These are phyloP conservation scores for Nigrograna mackinnonii DNA, from an alignment of 2,329 filamentous ascomycete species.

Conservation along the genomic window DNA sequence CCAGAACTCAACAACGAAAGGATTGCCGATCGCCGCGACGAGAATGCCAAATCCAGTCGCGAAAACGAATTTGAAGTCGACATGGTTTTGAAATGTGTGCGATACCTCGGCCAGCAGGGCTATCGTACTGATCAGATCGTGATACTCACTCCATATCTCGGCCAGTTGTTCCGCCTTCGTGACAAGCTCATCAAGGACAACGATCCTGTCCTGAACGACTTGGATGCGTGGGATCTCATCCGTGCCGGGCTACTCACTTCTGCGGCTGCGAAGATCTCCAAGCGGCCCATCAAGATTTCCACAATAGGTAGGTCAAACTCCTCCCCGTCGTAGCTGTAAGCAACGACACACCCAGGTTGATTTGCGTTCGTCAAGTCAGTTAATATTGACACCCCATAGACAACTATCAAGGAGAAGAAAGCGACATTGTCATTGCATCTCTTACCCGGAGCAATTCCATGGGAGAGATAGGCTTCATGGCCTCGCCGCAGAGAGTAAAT, in stretches of 20 bases:
- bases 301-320: constrained; percentile 64
- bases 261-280: constrained; percentile 55
- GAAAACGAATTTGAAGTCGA: constrained; percentile 67
- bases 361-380: background rate
- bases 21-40: constrained; percentile 56
- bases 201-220: constrained; percentile 69
- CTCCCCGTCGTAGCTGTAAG: background rate
- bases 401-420: constrained; percentile 80
- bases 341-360: background rate
- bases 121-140: constrained; percentile 69
- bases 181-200: constrained; percentile 58
- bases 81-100: constrained; percentile 67
- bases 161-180: constrained; percentile 64
- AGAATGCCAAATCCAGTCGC: constrained; percentile 56
- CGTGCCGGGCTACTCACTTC: constrained; percentile 64
- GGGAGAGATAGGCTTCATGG: constrained; percentile 73
- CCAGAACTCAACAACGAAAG: constrained; percentile 53
- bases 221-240: constrained; percentile 67
- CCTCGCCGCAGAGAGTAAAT: constrained; percentile 67
- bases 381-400: constrained; percentile 48
- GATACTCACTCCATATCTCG: constrained; percentile 73
- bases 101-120: constrained; percentile 71
- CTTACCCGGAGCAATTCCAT: constrained; percentile 67
- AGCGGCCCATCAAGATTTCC: constrained; percentile 62
- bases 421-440: constrained; percentile 70